These are phyloP conservation scores for Smittium mucronatum DNA, from an alignment of 371 early-diverging fungal genomes.

Conservation along the genomic window DNA sequence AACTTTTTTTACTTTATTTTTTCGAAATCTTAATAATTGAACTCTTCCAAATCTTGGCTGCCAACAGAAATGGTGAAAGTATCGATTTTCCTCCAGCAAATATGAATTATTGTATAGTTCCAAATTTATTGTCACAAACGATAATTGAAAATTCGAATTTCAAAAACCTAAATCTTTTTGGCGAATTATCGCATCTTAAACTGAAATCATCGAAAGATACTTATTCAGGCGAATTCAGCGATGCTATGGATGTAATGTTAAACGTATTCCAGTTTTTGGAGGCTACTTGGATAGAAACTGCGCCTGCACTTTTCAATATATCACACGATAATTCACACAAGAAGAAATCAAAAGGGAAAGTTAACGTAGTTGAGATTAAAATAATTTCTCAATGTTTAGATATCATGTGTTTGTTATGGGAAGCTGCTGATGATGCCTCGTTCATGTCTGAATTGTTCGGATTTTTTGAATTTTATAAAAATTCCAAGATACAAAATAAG, in stretches of 20 bases:
- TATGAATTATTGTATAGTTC: neutral
- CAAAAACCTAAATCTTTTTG: neutral
- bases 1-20: too few species aligned
- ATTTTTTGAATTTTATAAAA: neutral
- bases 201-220: neutral
- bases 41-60: neutral
- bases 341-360: constrained; percentile 11
- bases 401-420: neutral
- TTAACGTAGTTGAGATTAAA: neutral
- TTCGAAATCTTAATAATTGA: too few species aligned
- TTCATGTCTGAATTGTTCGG: constrained; percentile 1
- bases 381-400: constrained; percentile 16
- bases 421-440: neutral
- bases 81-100: neutral
- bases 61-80: neutral
- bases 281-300: constrained; percentile 58
- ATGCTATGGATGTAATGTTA: constrained; percentile 13
- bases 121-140: neutral
- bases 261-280: constrained; percentile 42
- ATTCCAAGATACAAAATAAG: constrained; percentile 34
- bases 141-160: neutral
- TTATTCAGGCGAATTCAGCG: neutral
- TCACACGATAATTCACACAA: constrained; percentile 17
- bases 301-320: constrained; percentile 45
- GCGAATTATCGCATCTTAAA: neutral